Conservation (phyloP, 805 yeast genomes). For the Saturnispora ahearnii region DNA sequence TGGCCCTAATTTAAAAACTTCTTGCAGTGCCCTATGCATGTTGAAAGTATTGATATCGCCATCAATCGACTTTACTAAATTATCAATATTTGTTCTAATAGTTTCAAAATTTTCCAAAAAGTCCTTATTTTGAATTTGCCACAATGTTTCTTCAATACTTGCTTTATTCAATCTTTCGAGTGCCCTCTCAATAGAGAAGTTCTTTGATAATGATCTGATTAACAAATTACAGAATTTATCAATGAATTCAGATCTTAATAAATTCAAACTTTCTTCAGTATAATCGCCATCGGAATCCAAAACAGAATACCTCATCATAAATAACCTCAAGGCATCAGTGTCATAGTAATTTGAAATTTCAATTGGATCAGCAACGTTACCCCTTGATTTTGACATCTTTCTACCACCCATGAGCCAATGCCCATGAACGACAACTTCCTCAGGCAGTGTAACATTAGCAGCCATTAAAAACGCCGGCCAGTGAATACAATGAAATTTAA, state of each 20-base stretch:
- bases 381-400: slow-evolving; percentile 89
- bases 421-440: slow-evolving; percentile 75
- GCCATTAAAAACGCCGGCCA: slow-evolving; percentile 94
- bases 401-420: slow-evolving; percentile 89
- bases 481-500: slow-evolving; percentile 78
- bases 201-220: slow-evolving; percentile 62
- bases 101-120: slow-evolving; percentile 15
- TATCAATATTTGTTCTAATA: slow-evolving; percentile 29
- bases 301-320: slow-evolving; percentile 65
- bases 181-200: slow-evolving; percentile 50
- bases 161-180: slow-evolving; percentile 20
- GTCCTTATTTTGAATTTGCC: slow-evolving; percentile 9
- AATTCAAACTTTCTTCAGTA: slow-evolving; percentile 44
- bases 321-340: slow-evolving; percentile 64
- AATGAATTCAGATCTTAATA: slow-evolving; percentile 54
- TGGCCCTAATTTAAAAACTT: slow-evolving; percentile 51
- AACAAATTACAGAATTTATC: slow-evolving; percentile 79
- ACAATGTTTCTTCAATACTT: slow-evolving; percentile 22
- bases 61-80: slow-evolving; percentile 33
- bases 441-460: slow-evolving; percentile 62
- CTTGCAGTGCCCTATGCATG: slow-evolving; percentile 45
- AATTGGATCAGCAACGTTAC: slow-evolving; percentile 90
- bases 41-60: slow-evolving; percentile 37
- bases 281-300: slow-evolving; percentile 75
- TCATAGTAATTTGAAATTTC: slow-evolving; percentile 56